Evolutionary conservation across 2,329 filamentous ascomycete species (phyloP), one percentile per base, ranked within the genome.

Genomic region (Aspergillus felis): DNA sequence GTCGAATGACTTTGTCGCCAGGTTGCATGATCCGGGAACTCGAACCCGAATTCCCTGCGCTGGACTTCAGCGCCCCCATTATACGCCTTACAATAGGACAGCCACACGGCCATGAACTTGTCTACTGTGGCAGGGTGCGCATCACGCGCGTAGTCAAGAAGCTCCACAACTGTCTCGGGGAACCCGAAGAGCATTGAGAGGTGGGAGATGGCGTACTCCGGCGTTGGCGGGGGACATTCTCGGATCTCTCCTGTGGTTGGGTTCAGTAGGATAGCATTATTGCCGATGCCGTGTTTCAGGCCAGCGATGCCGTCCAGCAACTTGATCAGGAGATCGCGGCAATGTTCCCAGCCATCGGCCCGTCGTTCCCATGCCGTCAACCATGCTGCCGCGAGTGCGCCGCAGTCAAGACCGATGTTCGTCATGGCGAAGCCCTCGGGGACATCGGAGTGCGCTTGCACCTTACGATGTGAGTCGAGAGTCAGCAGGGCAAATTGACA

Each of bases 311-410:
- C 82, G 4, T 71, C 68, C 10, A 82, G 74, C 0, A 79, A 80
- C 27, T 74, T 72, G 7, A 73, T 74, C 0, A 87, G 75, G 66
- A 84, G 85, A 1, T 69, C 64, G 28, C 74, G 75, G 1, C 82
- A 78, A 62, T 84, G 79, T 54, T 83, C 70, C 80, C 81, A 84
- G 2, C 80, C 74, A 0, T 80, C 71, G 0, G 82, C 81, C 1
- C 79, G 79, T 0, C 84, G 78, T 64, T 86, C 84, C 81, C 82
- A 86, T 57, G 84, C 84, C 1, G 85, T 77, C 0, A 87, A 74
- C 81, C 84, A 87, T 0, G 78, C 79, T 2, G 79, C 79, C 0
- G 84, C 83, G 1, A 87, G 72, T 0, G 81, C 81, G 0, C 79
- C 78, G 81, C 83, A 87, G 62, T 87, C 84, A 0, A 83, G 84